Evolutionary conservation across 441 rosid genomes (phyloP).

Genomic region (Melastoma candidum): DNA sequence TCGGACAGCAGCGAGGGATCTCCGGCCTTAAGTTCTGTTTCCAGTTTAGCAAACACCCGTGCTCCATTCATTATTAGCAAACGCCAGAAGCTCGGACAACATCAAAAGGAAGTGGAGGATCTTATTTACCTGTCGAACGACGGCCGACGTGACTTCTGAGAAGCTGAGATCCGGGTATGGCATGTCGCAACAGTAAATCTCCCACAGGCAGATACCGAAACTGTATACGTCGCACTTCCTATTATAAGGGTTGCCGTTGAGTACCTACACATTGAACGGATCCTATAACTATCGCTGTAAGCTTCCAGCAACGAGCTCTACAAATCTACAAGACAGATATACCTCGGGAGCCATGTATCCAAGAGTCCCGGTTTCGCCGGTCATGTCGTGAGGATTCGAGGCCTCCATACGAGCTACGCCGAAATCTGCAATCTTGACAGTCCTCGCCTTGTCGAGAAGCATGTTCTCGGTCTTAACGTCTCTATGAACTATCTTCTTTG

Average conservation of each 20-base stretch:
- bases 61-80: constrained; percentile 5
- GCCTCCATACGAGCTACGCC: constrained; percentile 97
- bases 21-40: constrained; percentile 87
- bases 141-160: constrained; percentile 88
- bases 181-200: constrained; percentile 97
- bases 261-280: constrained; percentile 49
- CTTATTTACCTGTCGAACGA: constrained; percentile 67
- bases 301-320: background rate
- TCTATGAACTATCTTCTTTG: constrained; percentile 90
- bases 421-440: constrained; percentile 85
- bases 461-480: constrained; percentile 97
- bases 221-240: constrained; percentile 96
- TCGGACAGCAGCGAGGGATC: constrained; percentile 96
- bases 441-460: constrained; percentile 80
- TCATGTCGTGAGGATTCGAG: constrained; percentile 95
- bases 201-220: constrained; percentile 95
- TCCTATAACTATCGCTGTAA: too few species aligned
- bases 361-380: constrained; percentile 95
- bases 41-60: constrained; percentile 7
- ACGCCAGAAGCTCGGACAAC: background rate
- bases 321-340: constrained; percentile 9
- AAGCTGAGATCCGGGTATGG: constrained; percentile 92
- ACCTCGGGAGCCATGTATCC: constrained; percentile 99
- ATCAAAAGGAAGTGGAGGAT: constrained; percentile 1
- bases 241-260: constrained; percentile 82